A percentile compares a stretch with the other conserved stretches of the same genome.
Evolutionary conservation across 2,329 filamentous ascomycete species (phyloP).

Genomic region (Hymenoscyphus repandus): DNA sequence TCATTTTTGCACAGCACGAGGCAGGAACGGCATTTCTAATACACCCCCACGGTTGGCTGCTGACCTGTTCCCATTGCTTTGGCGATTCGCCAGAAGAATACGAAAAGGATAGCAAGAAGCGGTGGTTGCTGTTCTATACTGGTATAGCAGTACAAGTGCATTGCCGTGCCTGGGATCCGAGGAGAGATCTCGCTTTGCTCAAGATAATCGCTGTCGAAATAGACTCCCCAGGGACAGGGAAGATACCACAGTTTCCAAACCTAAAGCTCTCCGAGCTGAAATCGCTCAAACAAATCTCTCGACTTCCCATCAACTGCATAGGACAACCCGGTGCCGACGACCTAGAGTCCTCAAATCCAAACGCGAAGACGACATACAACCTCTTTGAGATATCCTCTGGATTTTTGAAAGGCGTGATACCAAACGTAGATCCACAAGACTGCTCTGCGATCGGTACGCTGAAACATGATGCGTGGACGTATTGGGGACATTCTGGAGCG

Average conservation of each 20-base stretch:
- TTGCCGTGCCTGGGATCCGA: conserved; percentile 31
- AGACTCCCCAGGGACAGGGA: background rate
- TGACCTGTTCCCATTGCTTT: conserved; percentile 48
- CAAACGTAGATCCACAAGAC: conserved; percentile 40
- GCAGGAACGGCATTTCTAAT: conserved; percentile 48
- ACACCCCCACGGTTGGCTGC: conserved; percentile 37
- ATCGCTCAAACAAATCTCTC: background rate
- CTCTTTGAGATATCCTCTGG: conserved; percentile 43
- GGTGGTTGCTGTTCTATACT: conserved; percentile 39
- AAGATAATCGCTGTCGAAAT: conserved; percentile 34
- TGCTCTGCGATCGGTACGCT: conserved; percentile 47
- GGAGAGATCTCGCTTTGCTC: conserved; percentile 43
- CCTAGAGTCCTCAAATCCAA: conserved; percentile 39
- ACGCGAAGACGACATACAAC: conserved; percentile 33
- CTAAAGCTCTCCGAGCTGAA: background rate
- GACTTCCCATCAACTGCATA: conserved; percentile 29
- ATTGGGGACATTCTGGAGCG: conserved; percentile 51
- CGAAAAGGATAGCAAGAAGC: conserved; percentile 19
- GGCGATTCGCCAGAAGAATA: conserved; percentile 37
- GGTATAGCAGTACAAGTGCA: conserved; percentile 35
- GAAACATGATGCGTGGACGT: conserved; percentile 51
- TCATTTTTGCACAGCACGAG: conserved; percentile 45
- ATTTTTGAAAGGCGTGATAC: conserved; percentile 35
- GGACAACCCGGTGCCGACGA: conserved; percentile 39
- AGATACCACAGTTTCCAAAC: background rate